Percentiles rank a stretch among this genome's conserved stretches.
phyloP scores from a whole-genome alignment of 495 filamentous ascomycete species.

The Trichoderma erinaceum region DNA sequence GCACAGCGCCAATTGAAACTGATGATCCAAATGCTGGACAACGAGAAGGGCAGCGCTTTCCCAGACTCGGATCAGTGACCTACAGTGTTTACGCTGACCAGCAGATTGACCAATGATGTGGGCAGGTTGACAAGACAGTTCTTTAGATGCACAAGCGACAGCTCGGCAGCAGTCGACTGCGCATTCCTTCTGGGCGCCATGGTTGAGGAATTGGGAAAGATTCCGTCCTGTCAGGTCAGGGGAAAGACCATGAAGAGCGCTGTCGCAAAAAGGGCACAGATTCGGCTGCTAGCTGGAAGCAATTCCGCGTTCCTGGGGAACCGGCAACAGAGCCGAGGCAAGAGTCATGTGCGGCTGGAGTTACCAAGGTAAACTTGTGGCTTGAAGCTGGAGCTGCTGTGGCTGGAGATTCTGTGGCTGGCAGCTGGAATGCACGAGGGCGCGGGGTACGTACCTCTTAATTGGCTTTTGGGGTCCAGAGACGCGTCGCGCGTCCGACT shows the following conservation, averaged over 20 bases:
- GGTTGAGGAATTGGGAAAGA: not conserved
- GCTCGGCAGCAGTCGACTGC: constrained; percentile 62
- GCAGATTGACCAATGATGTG: constrained; percentile 68
- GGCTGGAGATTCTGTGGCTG: not conserved
- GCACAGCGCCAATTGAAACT: not conserved
- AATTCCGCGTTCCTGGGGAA: constrained; percentile 9
- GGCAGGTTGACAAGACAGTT: constrained; percentile 94
- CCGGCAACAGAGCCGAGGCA: not conserved
- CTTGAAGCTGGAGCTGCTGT: not conserved
- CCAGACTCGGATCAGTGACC: constrained; percentile 25
- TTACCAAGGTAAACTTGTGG: not conserved
- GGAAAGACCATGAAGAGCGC: not conserved
- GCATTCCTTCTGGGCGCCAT: constrained; percentile 63
- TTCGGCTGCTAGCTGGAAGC: constrained; percentile 9
- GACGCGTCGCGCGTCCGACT: constrained; percentile 12
- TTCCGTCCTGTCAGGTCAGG: not conserved
- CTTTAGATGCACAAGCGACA: constrained; percentile 76
- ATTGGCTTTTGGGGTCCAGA: not conserved
- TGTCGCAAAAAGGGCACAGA: not conserved
- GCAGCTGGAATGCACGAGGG: not conserved
- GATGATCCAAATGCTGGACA: not conserved
- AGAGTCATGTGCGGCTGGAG: constrained; percentile 5
- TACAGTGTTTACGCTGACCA: constrained; percentile 85
- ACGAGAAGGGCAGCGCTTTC: not conserved
- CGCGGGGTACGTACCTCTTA: not conserved